phyloP scores from a whole-genome alignment of 1,284 basidiomycete species.

The Gomphus sp. region DNA sequence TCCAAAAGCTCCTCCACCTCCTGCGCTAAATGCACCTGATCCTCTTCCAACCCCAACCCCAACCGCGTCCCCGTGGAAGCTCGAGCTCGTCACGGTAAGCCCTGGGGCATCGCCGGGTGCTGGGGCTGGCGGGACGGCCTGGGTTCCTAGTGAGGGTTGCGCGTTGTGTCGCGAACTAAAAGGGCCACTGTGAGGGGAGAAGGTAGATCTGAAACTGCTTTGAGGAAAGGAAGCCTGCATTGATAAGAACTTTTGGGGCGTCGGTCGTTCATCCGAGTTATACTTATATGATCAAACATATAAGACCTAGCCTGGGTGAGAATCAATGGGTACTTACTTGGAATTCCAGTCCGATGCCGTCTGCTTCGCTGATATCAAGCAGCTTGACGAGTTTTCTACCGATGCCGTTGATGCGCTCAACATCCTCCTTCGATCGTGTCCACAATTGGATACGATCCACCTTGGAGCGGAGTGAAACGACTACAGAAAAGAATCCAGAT shows the following conservation, averaged over 20 bases:
- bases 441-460: conserved; percentile 87
- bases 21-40: conserved; percentile 1
- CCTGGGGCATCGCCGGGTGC: not conserved
- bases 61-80: not conserved
- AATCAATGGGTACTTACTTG: conserved; percentile 40
- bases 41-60: not conserved
- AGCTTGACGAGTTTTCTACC: conserved; percentile 75
- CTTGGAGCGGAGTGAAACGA: conserved; percentile 80
- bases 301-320: not conserved
- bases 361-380: conserved; percentile 71
- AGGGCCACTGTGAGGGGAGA: conserved; percentile 20
- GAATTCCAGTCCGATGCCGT: conserved; percentile 81
- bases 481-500: conserved; percentile 23
- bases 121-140: not conserved
- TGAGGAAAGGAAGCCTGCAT: conserved; percentile 55
- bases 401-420: conserved; percentile 75
- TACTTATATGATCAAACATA: conserved; percentile 34
- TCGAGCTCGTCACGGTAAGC: not conserved
- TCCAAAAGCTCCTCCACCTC: conserved; percentile 12
- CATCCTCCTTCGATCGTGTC: conserved; percentile 76
- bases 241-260: conserved; percentile 70
- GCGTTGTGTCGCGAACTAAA: not conserved
- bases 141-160: not conserved
- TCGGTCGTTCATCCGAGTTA: conserved; percentile 73
- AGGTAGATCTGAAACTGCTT: conserved; percentile 55